Percentiles rank a stretch among this genome's conserved stretches.
phyloP scores from a whole-genome alignment of 1,139 yeast genomes.

The Suzukiozyma palmioleophila region DNA sequence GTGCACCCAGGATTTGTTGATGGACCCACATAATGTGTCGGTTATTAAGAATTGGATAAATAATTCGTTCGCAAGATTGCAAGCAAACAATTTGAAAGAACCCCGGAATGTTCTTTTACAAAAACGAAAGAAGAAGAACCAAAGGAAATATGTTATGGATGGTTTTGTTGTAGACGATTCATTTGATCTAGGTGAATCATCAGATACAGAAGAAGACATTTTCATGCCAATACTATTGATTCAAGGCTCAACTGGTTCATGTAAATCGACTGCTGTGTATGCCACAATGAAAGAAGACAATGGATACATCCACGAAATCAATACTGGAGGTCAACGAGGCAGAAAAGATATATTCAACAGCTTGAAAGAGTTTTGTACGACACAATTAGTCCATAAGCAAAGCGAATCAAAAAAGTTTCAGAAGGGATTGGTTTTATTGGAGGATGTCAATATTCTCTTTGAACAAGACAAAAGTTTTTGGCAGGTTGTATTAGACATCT shows the following conservation, averaged over 20 bases:
- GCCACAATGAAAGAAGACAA: slow-evolving; percentile 60
- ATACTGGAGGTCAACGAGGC: slow-evolving; percentile 68
- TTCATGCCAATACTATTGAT: slow-evolving; percentile 64
- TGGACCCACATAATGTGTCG: slow-evolving; percentile 17
- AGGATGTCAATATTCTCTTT: slow-evolving; percentile 80
- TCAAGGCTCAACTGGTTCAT: slow-evolving; percentile 70
- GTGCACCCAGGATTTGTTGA: slow-evolving; percentile 29
- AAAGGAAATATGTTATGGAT: slow-evolving; percentile 11
- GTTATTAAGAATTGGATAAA: slow-evolving; percentile 44
- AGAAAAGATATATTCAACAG: slow-evolving; percentile 63
- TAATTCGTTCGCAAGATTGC: slow-evolving; percentile 42
- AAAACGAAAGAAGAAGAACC: slow-evolving; percentile 17
- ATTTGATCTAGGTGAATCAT: slow-evolving; percentile 13
- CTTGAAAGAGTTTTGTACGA: slow-evolving; percentile 77
- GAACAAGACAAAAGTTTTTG: slow-evolving; percentile 82
- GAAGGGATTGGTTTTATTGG: slow-evolving; percentile 70
- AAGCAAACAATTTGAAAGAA: slow-evolving; percentile 24
- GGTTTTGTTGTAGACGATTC: slow-evolving; percentile 32
- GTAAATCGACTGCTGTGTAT: slow-evolving; percentile 74
- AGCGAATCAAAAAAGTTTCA: slow-evolving; percentile 37
- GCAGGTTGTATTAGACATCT: slow-evolving; percentile 62
- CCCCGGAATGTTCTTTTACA: slow-evolving; percentile 26
- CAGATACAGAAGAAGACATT: slow-evolving; percentile 27
- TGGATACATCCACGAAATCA: slow-evolving; percentile 81
- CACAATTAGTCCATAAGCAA: slow-evolving; percentile 66